phyloP scores from a whole-genome alignment of 352 stramenopile species.

The Achlya hypogyna region DNA sequence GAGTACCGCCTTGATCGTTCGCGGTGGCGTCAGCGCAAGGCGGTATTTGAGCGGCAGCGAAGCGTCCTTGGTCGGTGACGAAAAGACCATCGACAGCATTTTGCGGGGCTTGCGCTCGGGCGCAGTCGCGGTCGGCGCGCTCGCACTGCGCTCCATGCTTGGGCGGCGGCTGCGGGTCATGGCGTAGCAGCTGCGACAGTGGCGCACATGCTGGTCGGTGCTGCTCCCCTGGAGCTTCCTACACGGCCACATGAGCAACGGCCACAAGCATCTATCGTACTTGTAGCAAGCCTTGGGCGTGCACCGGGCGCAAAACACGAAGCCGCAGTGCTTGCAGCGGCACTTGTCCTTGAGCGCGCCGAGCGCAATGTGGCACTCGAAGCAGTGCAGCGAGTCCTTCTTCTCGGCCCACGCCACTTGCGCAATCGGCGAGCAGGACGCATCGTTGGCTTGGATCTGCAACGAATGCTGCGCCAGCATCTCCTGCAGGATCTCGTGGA shows the following conservation, averaged over 20 bases:
- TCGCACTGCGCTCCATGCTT: slow-evolving; percentile 29
- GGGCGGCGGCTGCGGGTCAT: slow-evolving; percentile 52
- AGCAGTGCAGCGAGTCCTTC: slow-evolving; percentile 54
- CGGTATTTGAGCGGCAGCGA: slow-evolving; percentile 53
- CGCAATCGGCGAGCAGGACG: slow-evolving; percentile 56
- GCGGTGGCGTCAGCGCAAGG: slow-evolving; percentile 51
- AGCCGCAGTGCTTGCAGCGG: slow-evolving; percentile 75
- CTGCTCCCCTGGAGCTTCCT: slow-evolving; percentile 50
- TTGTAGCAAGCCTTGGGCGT: slow-evolving; percentile 66
- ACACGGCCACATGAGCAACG: slow-evolving; percentile 1
- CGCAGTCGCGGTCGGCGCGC: slow-evolving; percentile 15
- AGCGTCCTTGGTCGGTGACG: slow-evolving; percentile 16
- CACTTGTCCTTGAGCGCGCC: slow-evolving; percentile 49
- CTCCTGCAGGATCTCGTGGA: slow-evolving; percentile 76
- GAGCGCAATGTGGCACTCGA: slow-evolving; percentile 59
- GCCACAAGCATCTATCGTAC: slow-evolving; percentile 24
- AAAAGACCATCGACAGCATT: slow-evolving; percentile 56
- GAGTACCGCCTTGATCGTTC: slow-evolving; percentile 76
- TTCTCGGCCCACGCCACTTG: slow-evolving; percentile 80
- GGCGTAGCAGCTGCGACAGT: slow-evolving; percentile 73
- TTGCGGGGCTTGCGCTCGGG: slow-evolving; percentile 26
- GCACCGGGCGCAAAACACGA: slow-evolving; percentile 68
- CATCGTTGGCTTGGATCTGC: slow-evolving; percentile 44
- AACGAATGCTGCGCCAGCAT: slow-evolving; percentile 63
- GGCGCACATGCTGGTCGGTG: slow-evolving; percentile 47